These are phyloP conservation scores for Suillus clintonianus DNA, from an alignment of 768 basidiomycete species.

Conservation along the genomic window DNA sequence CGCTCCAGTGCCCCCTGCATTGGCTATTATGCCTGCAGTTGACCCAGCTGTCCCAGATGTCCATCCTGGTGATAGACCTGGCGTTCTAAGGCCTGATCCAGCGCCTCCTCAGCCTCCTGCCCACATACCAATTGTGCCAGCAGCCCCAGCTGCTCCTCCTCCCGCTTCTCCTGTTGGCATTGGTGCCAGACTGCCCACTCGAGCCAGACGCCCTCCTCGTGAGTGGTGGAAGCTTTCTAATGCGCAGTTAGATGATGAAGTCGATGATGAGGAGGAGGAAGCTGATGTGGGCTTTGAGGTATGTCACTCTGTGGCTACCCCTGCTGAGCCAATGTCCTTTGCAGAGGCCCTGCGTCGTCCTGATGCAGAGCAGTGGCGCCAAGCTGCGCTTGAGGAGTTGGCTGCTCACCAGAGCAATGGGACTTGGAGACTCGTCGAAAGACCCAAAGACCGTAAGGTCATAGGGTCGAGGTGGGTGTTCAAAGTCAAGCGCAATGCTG, in stretches of 20 bases:
- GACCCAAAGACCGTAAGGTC: constrained; percentile 31
- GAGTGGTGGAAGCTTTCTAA: constrained; percentile 3
- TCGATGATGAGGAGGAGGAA: constrained; percentile 14
- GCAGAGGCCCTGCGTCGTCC: not conserved
- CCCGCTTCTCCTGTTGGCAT: not conserved
- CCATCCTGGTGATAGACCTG: no score
- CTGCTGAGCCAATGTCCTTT: not conserved
- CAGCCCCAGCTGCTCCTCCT: not conserved
- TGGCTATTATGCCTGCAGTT: no score
- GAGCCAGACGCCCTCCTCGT: not conserved
- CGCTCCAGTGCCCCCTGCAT: no score
- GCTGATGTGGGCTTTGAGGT: not conserved
- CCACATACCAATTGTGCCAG: not conserved
- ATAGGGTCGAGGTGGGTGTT: constrained; percentile 41
- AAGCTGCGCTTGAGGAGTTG: constrained; percentile 26
- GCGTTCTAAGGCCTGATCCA: no score
- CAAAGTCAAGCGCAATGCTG: constrained; percentile 36
- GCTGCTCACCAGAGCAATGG: constrained; percentile 18
- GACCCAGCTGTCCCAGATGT: no score
- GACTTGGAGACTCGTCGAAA: constrained; percentile 21
- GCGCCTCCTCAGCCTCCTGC: no score
- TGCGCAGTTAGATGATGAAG: not conserved
- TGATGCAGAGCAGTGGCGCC: constrained; percentile 18
- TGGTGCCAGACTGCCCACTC: not conserved
- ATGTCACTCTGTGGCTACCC: not conserved